A percentile compares a stretch with the other conserved stretches of the same genome.
Conservation (phyloP, 345 rosid species). For the Eucalyptus globulus region DNA sequence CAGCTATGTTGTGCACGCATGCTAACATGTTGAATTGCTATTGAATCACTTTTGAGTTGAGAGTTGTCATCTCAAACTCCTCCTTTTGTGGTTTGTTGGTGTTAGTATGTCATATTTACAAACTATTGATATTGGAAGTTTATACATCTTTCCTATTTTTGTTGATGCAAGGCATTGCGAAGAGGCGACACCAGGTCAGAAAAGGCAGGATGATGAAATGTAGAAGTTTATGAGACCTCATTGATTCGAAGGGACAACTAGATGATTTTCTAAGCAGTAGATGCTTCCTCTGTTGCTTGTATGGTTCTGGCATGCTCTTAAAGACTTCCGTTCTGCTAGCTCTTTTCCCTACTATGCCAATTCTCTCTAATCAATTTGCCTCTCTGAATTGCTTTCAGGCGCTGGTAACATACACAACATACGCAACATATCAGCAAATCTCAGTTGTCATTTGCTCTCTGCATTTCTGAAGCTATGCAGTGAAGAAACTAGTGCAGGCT, state of each 20-base stretch:
- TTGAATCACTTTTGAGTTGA: neutral
- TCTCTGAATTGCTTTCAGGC: neutral
- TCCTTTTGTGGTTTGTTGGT: neutral
- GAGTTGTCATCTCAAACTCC: neutral
- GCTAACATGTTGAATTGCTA: neutral
- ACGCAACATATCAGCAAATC: neutral
- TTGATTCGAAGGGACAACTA: neutral
- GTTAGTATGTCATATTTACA: neutral
- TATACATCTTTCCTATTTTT: neutral
- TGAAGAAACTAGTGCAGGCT: neutral
- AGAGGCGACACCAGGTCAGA: neutral
- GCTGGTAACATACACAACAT: neutral
- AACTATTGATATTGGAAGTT: neutral
- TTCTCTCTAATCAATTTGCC: neutral
- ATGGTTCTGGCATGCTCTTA: neutral
- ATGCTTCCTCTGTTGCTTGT: neutral
- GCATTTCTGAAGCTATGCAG: neutral
- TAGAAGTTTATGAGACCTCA: neutral
- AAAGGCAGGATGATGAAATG: neutral
- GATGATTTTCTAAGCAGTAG: neutral
- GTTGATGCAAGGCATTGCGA: neutral
- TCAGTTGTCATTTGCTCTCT: neutral
- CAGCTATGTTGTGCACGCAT: neutral
- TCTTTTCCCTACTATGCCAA: neutral
- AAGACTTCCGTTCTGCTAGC: neutral